Evolutionary conservation across 1,284 basidiomycete species (phyloP), one percentile per base, ranked within the genome.

Genomic region (Vanrija pseudolonga): DNA sequence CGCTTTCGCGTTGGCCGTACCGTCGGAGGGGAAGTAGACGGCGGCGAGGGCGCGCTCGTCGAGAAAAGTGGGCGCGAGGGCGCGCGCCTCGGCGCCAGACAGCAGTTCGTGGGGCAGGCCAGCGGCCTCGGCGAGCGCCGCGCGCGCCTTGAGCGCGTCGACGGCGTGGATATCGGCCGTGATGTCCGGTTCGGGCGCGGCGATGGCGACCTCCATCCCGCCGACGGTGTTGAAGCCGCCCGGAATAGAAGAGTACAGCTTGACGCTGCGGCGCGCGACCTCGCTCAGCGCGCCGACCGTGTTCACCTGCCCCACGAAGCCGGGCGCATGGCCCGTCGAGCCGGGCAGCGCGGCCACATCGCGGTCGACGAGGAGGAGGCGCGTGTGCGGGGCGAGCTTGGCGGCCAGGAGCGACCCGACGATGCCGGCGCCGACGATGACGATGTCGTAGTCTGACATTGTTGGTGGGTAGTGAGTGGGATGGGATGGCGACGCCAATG

Each of bases 301-400:
- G 59, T 63, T 66, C 22, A 61, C 51, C 39, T 62, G 61, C 2
- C 64, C 64, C 6, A 68, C 66, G 45, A 66, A 60, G 22, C 66
- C 66, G 3, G 66, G 66, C 14, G 66, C 66, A 36, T 66, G 66
- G 12, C 64, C 66, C 4, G 66, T 67, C 15, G 64, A 61, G 2
- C 66, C 66, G 0, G 56, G 61, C 2, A 63, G 51, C n/a, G 56
- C 59, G 20, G 41, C 44, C 0, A 65, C 45, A 50, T 62, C 51
- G 12, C 62, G 60, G 51, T 67, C 82, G 53, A 83, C 78, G 24
- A 77, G 74, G 2, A 79, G 72, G 12, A 76, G 78, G 54, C 77
- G 72, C 0, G 76, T 77, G 7, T 76, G 81, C 2, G 77, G 66
- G n/a, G 78, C 75, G 4, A 65, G 46, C 1, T 62, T 62, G 47